A percentile compares a stretch with the other conserved stretches of the same genome.
These are phyloP conservation scores for Candida mattraensis DNA, from an alignment of 805 yeast genomes.

Conservation along the genomic window DNA sequence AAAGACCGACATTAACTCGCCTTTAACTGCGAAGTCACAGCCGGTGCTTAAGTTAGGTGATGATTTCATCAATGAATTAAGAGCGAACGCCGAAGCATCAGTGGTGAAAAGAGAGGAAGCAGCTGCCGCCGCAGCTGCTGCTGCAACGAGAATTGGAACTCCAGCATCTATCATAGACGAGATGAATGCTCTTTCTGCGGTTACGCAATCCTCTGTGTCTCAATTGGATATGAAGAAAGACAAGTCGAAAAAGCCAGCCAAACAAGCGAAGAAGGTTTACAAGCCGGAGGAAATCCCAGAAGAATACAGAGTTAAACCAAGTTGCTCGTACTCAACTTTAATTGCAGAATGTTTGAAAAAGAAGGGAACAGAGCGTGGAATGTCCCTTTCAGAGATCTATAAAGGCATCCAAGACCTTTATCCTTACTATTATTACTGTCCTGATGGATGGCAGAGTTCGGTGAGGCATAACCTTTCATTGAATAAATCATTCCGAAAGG, in stretches of 20 bases:
- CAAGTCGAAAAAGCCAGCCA: conserved; percentile 46
- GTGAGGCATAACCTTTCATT: conserved; percentile 87
- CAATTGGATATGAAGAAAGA: conserved; percentile 19
- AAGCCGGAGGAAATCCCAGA: conserved; percentile 84
- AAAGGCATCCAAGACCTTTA: conserved; percentile 82
- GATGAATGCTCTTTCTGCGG: conserved; percentile 14
- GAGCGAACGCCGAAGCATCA: conserved; percentile 32
- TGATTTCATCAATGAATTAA: conserved; percentile 28
- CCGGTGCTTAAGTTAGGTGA: conserved; percentile 26
- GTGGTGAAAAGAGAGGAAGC: conserved; percentile 30
- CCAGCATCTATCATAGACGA: conserved; percentile 13
- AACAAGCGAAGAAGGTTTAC: conserved; percentile 63
- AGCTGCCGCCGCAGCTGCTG: conserved; percentile 27
- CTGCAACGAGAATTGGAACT: conserved; percentile 11
- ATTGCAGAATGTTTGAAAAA: conserved; percentile 77
- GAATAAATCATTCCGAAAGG: conserved; percentile 80
- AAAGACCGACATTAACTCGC: not conserved
- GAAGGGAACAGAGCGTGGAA: conserved; percentile 65
- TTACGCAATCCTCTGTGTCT: conserved; percentile 15
- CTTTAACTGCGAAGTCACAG: conserved; percentile 10
- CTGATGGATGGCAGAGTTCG: conserved; percentile 97
- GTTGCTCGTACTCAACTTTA: conserved; percentile 74
- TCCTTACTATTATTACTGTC: conserved; percentile 91
- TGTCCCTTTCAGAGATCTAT: conserved; percentile 82
- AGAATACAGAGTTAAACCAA: conserved; percentile 82